A percentile compares a stretch with the other conserved stretches of the same genome.
Conservation (phyloP, 2,329 filamentous ascomycete species). For the Penicillium capsulatum region DNA sequence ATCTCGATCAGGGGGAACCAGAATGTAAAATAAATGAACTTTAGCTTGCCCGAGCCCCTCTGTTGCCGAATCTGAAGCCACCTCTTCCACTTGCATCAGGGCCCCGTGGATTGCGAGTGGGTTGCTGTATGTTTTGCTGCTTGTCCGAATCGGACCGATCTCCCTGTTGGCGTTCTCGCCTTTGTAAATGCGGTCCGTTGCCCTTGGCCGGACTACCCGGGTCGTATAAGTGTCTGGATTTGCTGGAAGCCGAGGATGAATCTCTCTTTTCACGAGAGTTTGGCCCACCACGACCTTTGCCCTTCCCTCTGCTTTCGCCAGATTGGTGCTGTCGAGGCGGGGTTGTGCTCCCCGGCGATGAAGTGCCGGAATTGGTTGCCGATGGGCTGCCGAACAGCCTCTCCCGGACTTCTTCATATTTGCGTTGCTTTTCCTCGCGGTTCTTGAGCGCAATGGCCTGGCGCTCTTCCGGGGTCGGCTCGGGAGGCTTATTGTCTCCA, state of each 20-base stretch:
- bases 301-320: slow-evolving; percentile 40
- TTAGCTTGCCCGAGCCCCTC: slow-evolving; percentile 51
- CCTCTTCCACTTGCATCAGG: slow-evolving; percentile 73
- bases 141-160: slow-evolving; percentile 38
- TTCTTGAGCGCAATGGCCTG: slow-evolving; percentile 73
- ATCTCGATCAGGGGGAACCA: background rate
- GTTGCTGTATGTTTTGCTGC: slow-evolving; percentile 46
- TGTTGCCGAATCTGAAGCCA: slow-evolving; percentile 69
- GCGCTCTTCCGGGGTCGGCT: slow-evolving; percentile 70
- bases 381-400: slow-evolving; percentile 70
- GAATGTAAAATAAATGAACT: slow-evolving; percentile 10
- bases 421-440: slow-evolving; percentile 81
- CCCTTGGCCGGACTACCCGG: slow-evolving; percentile 66
- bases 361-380: slow-evolving; percentile 50
- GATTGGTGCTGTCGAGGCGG: slow-evolving; percentile 48
- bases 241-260: slow-evolving; percentile 35
- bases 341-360: slow-evolving; percentile 59
- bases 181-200: slow-evolving; percentile 48
- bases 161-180: slow-evolving; percentile 40
- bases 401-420: slow-evolving; percentile 83
- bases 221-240: slow-evolving; percentile 66
- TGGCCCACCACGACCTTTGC: slow-evolving; percentile 50
- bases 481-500: slow-evolving; percentile 58
- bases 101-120: slow-evolving; percentile 69
- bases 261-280: slow-evolving; percentile 43